These are phyloP conservation scores for Nakaseomyces delphensis DNA, from an alignment of 1,139 yeast species.

Conservation along the genomic window DNA sequence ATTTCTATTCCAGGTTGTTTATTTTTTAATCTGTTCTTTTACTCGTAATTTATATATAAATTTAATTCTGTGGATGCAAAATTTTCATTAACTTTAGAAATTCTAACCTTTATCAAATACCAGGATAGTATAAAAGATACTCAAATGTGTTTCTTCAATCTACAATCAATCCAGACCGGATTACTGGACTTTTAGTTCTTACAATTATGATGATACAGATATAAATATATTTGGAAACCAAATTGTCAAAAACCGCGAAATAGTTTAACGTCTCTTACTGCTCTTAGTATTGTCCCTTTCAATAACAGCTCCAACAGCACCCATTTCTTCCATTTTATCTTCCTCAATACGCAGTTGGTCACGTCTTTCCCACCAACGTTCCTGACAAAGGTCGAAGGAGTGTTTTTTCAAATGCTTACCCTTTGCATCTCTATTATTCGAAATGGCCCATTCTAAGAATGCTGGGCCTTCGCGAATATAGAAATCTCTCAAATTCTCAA, in stretches of 20 bases:
- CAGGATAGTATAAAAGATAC: too few relatives aligned
- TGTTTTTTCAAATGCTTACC: conserved; percentile 86
- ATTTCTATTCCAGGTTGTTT: not conserved
- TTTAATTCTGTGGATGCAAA: too few relatives aligned
- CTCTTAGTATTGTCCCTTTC: conserved; percentile 57
- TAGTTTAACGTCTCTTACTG: conserved; percentile 31
- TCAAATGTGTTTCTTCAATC: too few relatives aligned
- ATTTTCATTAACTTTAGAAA: too few relatives aligned
- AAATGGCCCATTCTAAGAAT: conserved; percentile 87
- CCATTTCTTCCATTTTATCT: conserved; percentile 79
- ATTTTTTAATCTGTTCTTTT: not conserved
- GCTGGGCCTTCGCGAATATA: conserved; percentile 80
- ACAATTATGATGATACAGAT: too few relatives aligned
- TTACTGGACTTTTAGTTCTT: too few relatives aligned
- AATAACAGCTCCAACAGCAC: conserved; percentile 86
- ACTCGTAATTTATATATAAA: not conserved
- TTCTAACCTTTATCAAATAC: too few relatives aligned
- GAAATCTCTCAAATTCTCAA: conserved; percentile 73
- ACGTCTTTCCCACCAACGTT: conserved; percentile 98
- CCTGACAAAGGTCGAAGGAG: conserved; percentile 85
- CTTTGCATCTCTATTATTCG: conserved; percentile 74
- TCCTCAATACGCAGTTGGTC: conserved; percentile 84
- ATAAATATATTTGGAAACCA: too few relatives aligned
- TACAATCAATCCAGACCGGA: too few relatives aligned
- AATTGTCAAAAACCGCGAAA: not conserved